phyloP scores from a whole-genome alignment of 2,329 filamentous ascomycete genomes.

The Ramularia collo-cygni region DNA sequence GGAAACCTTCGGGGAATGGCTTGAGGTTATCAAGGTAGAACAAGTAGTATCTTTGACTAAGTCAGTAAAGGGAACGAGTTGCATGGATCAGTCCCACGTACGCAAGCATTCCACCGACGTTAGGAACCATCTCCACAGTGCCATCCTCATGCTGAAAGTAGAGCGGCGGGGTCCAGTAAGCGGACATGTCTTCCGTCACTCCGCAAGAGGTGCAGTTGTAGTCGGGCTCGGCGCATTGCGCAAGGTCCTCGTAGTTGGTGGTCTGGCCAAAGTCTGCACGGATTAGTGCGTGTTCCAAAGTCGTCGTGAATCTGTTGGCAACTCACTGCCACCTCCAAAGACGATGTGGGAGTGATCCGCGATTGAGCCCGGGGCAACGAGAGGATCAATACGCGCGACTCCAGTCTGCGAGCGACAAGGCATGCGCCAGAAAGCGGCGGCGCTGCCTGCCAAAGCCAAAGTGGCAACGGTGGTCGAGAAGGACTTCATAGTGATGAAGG shows the following conservation, averaged over 20 bases:
- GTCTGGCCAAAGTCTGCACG: constrained; percentile 55
- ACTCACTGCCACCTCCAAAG: constrained; percentile 69
- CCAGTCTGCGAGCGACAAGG: constrained; percentile 67
- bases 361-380: constrained; percentile 56
- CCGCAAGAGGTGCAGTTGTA: constrained; percentile 74
- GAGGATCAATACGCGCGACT: constrained; percentile 67
- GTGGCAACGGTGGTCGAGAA: constrained; percentile 16
- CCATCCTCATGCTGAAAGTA: constrained; percentile 70
- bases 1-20: constrained; percentile 70
- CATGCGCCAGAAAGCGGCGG: constrained; percentile 77
- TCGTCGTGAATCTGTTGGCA: neutral
- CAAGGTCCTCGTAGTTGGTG: constrained; percentile 53
- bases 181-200: constrained; percentile 75
- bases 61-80: constrained; percentile 4
- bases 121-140: constrained; percentile 59
- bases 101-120: constrained; percentile 79
- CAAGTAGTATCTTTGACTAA: constrained; percentile 66
- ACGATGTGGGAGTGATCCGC: constrained; percentile 67
- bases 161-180: constrained; percentile 72
- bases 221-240: constrained; percentile 50
- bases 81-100: constrained; percentile 51
- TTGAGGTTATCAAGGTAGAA: constrained; percentile 59
- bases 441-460: constrained; percentile 25
- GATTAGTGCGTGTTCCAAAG: constrained; percentile 8
- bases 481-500: constrained; percentile 20